Evolutionary conservation across 768 basidiomycete genomes (phyloP), one percentile per base, ranked within the genome.

Genomic region (Suillus variegatus): DNA sequence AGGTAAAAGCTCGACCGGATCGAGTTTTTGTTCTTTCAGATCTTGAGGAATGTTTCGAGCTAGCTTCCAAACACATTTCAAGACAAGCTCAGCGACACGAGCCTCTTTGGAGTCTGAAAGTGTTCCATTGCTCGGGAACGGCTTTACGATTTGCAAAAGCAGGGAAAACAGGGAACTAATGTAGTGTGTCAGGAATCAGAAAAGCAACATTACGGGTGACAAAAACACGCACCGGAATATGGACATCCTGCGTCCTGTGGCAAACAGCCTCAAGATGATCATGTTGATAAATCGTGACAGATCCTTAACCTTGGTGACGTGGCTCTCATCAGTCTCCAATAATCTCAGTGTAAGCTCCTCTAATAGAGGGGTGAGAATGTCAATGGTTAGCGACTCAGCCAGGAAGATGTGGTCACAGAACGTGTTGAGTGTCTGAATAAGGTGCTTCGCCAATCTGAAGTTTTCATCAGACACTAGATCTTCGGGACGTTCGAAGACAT

Each of bases 41-140:
- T 96, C 94, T 72, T 95, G 93, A 6, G 95, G 95, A 57, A 98
- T 94, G 68, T 94, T 96, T 68, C 96, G 85, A 6, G 95, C 95
- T 64, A 99, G 80, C 79, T 99, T 99, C 97, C 97, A 99, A 35
- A 99, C 88, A 77, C 97, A 99, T 81, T 98, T 97, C 65, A 95
- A 78, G 20, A 94, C 94, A 25, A 99, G 85, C 75, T 98, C 96
- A 2, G 95, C 94, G 22, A 98, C 92, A 70, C 92, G 92, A 0
- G 92, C 86, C 70, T 93, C 92, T 67, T 92, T 89, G 3, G 94
- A 91, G 49, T 95, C 90, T 1, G 86, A 77, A 32, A 85, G 73
- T 22, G 91, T 91, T 36, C 87, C 91, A 64, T 85, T 92, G 64
- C 79, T 82, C 2, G 91, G 92, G 80, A 96, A 92, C 22, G 94